Percentiles rank a stretch among this genome's conserved stretches.
These are phyloP conservation scores for Schizonepeta tenuifolia DNA, from an alignment of 257 asterid genomes.

Conservation along the genomic window DNA sequence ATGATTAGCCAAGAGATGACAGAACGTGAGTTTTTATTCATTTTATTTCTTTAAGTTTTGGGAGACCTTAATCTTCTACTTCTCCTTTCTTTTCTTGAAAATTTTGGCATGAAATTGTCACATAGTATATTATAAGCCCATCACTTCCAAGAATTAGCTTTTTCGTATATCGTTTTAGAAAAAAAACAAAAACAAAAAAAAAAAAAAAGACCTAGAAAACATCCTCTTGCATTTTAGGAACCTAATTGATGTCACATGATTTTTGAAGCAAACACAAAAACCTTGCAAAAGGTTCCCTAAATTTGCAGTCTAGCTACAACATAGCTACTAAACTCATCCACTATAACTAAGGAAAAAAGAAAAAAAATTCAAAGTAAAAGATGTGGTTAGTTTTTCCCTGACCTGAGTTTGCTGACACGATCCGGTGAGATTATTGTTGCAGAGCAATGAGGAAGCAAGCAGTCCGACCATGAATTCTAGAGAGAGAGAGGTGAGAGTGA, in stretches of 20 bases:
- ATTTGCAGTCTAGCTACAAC: slow-evolving; percentile 9
- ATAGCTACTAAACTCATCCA: neutral
- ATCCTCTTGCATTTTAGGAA: slow-evolving; percentile 8
- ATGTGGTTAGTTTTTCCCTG: no score
- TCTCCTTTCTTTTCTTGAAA: neutral
- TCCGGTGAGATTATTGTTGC: slow-evolving; percentile 25
- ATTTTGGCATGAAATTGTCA: neutral
- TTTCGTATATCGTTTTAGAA: neutral
- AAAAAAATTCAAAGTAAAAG: no score
- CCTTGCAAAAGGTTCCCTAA: neutral
- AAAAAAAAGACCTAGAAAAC: slow-evolving; percentile 19
- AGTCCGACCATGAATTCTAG: slow-evolving; percentile 48
- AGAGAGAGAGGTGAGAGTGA: slow-evolving; percentile 40
- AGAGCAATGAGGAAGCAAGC: slow-evolving; percentile 32
- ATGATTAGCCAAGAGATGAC: slow-evolving; percentile 24
- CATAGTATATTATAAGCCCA: neutral
- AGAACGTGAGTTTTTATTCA: slow-evolving; percentile 43
- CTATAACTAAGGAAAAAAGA: no score
- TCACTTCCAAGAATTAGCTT: slow-evolving; percentile 9
- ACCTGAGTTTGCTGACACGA: neutral
- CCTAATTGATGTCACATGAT: slow-evolving; percentile 11
- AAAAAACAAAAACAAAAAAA: neutral
- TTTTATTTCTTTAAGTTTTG: neutral
- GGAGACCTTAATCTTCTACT: neutral
- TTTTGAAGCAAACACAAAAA: neutral